A percentile compares a stretch with the other conserved stretches of the same genome.
Conservation (phyloP, 768 basidiomycete genomes). For the Botryobasidium botryosum region DNA sequence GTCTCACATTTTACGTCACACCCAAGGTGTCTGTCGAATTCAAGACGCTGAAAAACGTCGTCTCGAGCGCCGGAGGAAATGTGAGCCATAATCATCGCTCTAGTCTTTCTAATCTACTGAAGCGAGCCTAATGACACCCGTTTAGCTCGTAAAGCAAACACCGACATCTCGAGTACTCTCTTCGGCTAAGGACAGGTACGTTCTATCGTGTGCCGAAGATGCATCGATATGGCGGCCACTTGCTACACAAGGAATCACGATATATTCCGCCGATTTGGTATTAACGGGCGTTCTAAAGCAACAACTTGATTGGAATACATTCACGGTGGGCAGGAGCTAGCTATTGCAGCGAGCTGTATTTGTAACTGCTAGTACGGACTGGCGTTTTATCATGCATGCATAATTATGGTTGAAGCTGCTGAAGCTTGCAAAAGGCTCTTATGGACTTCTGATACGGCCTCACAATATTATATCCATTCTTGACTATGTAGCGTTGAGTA, state of each 20-base stretch:
- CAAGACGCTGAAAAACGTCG: slow-evolving; percentile 44
- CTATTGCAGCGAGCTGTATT: too few species aligned
- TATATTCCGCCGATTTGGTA: slow-evolving; percentile 58
- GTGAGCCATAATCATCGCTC: slow-evolving; percentile 24
- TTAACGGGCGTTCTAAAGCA: slow-evolving; percentile 48
- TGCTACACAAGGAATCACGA: slow-evolving; percentile 28
- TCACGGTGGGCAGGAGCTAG: too few species aligned
- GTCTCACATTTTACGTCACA: slow-evolving; percentile 61
- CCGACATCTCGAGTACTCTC: neutral
- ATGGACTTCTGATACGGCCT: too few species aligned
- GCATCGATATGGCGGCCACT: slow-evolving; percentile 49
- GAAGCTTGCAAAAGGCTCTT: too few species aligned
- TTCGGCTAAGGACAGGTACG: slow-evolving; percentile 28
- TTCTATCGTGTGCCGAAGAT: slow-evolving; percentile 54
- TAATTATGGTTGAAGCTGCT: too few species aligned
- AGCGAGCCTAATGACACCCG: slow-evolving; percentile 30
- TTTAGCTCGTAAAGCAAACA: slow-evolving; percentile 24
- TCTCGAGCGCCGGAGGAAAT: slow-evolving; percentile 53
- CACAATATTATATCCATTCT: too few species aligned
- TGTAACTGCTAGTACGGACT: too few species aligned
- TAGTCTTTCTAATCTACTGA: slow-evolving; percentile 1
- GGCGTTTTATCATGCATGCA: too few species aligned
- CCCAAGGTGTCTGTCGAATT: slow-evolving; percentile 39
- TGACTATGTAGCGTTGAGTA: too few species aligned
- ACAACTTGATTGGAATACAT: slow-evolving; percentile 48